These are phyloP conservation scores for Oryza glaberrima DNA, from an alignment of 176 grass and related monocot species.

Conservation along the genomic window DNA sequence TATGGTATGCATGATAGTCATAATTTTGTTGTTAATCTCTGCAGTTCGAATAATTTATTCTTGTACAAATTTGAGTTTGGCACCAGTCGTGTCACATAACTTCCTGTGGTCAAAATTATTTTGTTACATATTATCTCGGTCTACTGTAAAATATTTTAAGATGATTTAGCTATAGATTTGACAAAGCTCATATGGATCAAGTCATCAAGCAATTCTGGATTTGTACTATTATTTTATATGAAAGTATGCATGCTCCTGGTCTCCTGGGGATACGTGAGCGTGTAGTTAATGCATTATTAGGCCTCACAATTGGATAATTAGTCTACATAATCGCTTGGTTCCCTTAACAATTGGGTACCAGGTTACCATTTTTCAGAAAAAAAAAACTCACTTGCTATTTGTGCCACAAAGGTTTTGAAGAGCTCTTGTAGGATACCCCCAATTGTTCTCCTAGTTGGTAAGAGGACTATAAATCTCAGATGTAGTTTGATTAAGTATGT, in stretches of 20 bases:
- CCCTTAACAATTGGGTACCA: background rate
- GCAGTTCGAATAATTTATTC: slow-evolving; percentile 10
- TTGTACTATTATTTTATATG: background rate
- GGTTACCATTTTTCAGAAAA: background rate
- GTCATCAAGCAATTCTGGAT: slow-evolving; percentile 12
- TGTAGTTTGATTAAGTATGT: background rate
- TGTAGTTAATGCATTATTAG: slow-evolving; percentile 9
- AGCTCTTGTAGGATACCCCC: background rate
- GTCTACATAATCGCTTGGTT: background rate
- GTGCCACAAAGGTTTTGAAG: background rate
- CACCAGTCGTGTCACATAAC: background rate
- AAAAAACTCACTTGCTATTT: background rate
- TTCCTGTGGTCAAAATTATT: background rate
- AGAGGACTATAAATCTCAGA: background rate
- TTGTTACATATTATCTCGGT: slow-evolving; percentile 9
- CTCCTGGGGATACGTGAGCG: background rate
- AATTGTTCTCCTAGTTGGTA: background rate
- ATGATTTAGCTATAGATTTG: background rate
- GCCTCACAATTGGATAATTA: background rate
- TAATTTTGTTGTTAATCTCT: background rate
- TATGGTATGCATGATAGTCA: slow-evolving; percentile 3
- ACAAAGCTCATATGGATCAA: slow-evolving; percentile 9
- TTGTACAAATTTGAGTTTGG: slow-evolving; percentile 2
- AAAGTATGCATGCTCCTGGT: background rate
- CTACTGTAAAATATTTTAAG: slow-evolving; percentile 16